Percentiles rank a stretch among this genome's conserved stretches.
Evolutionary conservation across 257 asterid genomes (phyloP).

Genomic region (Penstemon eatonii): DNA sequence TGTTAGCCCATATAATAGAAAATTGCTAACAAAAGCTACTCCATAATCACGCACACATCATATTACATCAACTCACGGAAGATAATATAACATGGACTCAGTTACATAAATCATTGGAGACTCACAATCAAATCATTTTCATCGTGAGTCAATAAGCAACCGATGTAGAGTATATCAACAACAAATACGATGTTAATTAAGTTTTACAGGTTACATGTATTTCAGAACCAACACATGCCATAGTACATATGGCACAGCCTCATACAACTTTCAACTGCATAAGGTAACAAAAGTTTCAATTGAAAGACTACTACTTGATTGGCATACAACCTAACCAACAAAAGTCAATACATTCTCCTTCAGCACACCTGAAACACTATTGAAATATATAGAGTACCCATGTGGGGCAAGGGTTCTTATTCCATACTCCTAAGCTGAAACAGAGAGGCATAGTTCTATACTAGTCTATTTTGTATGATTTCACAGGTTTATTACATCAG

Average conservation of each 20-base stretch:
- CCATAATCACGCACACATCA: too few relatives aligned
- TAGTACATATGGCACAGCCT: conserved; percentile 6
- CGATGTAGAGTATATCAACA: too few relatives aligned
- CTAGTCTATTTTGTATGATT: not conserved
- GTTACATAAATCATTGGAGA: too few relatives aligned
- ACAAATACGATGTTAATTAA: too few relatives aligned
- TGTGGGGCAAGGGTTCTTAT: not conserved
- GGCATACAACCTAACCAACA: not conserved
- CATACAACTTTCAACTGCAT: not conserved
- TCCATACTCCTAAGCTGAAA: not conserved
- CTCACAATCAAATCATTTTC: too few relatives aligned
- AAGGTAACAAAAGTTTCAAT: not conserved
- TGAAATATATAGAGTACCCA: not conserved
- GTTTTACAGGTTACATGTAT: too few relatives aligned
- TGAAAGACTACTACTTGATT: not conserved
- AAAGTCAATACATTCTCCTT: not conserved
- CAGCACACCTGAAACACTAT: not conserved
- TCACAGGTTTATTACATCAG: conserved; percentile 10
- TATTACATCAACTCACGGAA: too few relatives aligned
- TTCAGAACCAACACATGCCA: too few relatives aligned
- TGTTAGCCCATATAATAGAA: too few relatives aligned
- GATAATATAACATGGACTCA: too few relatives aligned
- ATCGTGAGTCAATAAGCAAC: too few relatives aligned
- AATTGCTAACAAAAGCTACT: not conserved
- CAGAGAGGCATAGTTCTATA: not conserved